Percentiles rank a stretch among this genome's conserved stretches.
These are phyloP conservation scores for Beauveria sp. DNA, from an alignment of 2,329 filamentous ascomycete genomes.

Conservation along the genomic window DNA sequence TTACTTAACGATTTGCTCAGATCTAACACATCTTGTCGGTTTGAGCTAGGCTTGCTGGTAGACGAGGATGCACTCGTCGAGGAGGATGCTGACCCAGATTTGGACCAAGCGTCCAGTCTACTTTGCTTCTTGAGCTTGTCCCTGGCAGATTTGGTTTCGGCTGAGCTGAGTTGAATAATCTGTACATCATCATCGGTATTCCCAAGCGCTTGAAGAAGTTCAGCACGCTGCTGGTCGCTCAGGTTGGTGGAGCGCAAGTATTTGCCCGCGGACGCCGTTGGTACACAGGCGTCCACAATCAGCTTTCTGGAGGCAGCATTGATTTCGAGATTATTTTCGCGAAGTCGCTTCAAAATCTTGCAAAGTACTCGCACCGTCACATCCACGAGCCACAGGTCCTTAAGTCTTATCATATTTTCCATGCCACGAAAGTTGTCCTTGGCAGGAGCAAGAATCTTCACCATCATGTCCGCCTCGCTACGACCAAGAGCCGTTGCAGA, in stretches of 20 bases:
- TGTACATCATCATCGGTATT: conserved; percentile 50
- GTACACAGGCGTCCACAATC: conserved; percentile 59
- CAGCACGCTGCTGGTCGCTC: conserved; percentile 73
- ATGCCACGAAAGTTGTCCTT: conserved; percentile 55
- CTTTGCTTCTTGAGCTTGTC: conserved; percentile 47
- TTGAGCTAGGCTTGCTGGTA: conserved; percentile 24
- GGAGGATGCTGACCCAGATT: conserved; percentile 31
- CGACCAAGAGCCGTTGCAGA: conserved; percentile 43
- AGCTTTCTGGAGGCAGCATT: conserved; percentile 50
- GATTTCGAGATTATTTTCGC: conserved; percentile 67
- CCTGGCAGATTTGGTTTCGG: conserved; percentile 21
- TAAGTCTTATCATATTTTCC: conserved; percentile 81
- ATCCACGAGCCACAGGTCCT: conserved; percentile 77
- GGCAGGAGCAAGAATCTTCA: conserved; percentile 30
- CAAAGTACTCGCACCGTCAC: conserved; percentile 76
- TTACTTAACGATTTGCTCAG: conserved; percentile 40
- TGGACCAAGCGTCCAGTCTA: conserved; percentile 55
- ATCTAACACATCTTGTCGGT: conserved; percentile 40
- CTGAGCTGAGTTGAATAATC: conserved; percentile 34
- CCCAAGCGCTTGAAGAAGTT: conserved; percentile 59
- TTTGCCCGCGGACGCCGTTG: conserved; percentile 44
- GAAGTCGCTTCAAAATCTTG: conserved; percentile 77
- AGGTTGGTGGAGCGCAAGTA: conserved; percentile 69
- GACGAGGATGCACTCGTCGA: conserved; percentile 14
- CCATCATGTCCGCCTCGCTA: conserved; percentile 32